A percentile compares a stretch with the other conserved stretches of the same genome.
These are phyloP conservation scores for Lactarius akahatsu DNA, from an alignment of 768 basidiomycete species.

Conservation along the genomic window DNA sequence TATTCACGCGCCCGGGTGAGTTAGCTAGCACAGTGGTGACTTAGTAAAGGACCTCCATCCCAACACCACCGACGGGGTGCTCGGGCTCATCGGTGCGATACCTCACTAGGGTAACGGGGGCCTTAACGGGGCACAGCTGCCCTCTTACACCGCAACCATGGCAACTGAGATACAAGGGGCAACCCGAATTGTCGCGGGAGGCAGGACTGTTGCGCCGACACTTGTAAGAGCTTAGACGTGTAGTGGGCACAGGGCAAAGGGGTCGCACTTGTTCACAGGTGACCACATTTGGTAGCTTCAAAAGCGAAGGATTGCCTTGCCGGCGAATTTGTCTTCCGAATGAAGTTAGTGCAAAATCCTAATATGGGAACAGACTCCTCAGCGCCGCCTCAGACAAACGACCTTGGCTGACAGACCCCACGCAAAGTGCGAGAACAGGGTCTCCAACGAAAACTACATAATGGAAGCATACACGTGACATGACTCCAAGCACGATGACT, in stretches of 20 bases:
- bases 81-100: background rate
- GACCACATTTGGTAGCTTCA: background rate
- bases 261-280: background rate
- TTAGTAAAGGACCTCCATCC: background rate
- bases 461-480: background rate
- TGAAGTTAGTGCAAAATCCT: background rate
- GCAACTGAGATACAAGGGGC: background rate
- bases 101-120: background rate
- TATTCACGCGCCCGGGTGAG: background rate
- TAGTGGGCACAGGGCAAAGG: background rate
- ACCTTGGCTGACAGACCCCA: background rate
- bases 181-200: slow-evolving; percentile 2
- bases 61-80: background rate
- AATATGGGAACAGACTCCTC: background rate
- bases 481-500: background rate
- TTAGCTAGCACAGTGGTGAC: background rate
- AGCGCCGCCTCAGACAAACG: background rate
- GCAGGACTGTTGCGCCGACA: slow-evolving; percentile 1
- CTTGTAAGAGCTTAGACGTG: background rate
- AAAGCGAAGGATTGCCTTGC: background rate
- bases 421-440: background rate
- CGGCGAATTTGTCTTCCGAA: background rate
- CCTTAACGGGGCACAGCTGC: background rate
- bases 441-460: background rate
- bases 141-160: slow-evolving; percentile 1